These are phyloP conservation scores for Madurella fahalii DNA, from an alignment of 2,329 filamentous ascomycete species.

Conservation along the genomic window DNA sequence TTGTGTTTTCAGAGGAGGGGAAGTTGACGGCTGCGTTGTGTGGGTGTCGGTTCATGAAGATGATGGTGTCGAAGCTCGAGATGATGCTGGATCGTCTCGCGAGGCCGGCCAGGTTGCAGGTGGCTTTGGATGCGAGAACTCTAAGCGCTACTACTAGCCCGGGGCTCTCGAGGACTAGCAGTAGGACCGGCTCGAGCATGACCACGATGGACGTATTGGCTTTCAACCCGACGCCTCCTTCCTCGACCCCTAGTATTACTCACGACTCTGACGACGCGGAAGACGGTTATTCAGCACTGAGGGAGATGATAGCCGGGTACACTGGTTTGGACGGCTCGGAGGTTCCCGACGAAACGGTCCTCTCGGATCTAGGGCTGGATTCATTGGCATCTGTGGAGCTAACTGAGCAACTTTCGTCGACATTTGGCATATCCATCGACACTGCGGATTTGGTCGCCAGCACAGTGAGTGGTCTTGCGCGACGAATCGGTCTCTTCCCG, in stretches of 20 bases:
- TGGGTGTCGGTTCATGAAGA: background rate
- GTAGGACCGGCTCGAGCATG: background rate
- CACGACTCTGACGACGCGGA: background rate
- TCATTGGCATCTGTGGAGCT: constrained; percentile 3
- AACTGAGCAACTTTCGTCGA: background rate
- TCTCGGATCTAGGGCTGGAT: constrained; percentile 2
- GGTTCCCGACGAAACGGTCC: background rate
- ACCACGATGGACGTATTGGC: background rate
- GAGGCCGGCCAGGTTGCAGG: too few species aligned
- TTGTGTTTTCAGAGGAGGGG: background rate
- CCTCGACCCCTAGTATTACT: background rate
- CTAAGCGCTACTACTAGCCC: too few species aligned
- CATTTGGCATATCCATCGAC: background rate
- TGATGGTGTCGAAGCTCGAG: background rate
- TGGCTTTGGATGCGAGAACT: too few species aligned
- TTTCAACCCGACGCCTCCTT: background rate
- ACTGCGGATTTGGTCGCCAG: background rate
- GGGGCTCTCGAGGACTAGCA: too few species aligned
- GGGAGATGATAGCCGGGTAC: background rate
- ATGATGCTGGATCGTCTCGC: background rate
- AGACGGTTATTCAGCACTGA: background rate
- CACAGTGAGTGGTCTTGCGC: background rate
- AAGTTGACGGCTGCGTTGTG: background rate
- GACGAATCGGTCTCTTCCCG: background rate
- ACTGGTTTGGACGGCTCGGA: background rate